Evolutionary conservation across 2,329 filamentous ascomycete species (phyloP).

Genomic region (Chrysosporium queenslandicum): DNA sequence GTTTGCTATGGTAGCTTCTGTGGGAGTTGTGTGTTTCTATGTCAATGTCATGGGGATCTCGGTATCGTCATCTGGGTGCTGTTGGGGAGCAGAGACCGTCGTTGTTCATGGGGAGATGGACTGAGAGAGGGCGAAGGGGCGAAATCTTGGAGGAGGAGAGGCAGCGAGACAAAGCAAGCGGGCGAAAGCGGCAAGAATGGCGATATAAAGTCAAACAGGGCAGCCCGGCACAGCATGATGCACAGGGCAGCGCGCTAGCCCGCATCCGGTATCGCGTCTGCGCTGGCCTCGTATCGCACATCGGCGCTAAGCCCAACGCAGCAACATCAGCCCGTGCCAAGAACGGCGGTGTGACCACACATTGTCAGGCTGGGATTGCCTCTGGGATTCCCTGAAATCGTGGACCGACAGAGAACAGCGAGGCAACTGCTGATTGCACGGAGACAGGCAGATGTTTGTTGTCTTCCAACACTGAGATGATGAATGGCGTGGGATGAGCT

Average conservation of each 20-base stretch:
- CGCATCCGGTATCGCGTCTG: neutral
- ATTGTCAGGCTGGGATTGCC: neutral
- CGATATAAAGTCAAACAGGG: slow-evolving; percentile 1
- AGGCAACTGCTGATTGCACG: too few species aligned
- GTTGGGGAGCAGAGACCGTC: too few species aligned
- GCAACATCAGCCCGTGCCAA: slow-evolving; percentile 8
- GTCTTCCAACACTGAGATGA: too few species aligned
- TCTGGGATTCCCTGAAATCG: too few species aligned
- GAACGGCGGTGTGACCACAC: neutral
- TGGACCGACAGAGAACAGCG: too few species aligned
- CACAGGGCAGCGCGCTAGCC: too few species aligned
- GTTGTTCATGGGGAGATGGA: too few species aligned
- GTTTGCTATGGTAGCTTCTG: neutral
- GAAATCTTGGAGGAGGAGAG: neutral
- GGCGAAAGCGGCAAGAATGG: neutral
- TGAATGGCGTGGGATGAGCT: too few species aligned
- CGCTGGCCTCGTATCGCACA: slow-evolving; percentile 6
- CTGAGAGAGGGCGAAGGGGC: neutral
- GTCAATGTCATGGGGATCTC: neutral
- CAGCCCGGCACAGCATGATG: too few species aligned
- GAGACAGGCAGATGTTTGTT: too few species aligned
- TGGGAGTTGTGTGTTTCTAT: too few species aligned
- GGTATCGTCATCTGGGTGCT: neutral
- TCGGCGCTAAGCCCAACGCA: slow-evolving; percentile 2
- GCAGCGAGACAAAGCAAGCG: neutral